These are phyloP conservation scores for Alternaria sp. DNA, from an alignment of 2,329 filamentous ascomycete genomes.

Conservation along the genomic window DNA sequence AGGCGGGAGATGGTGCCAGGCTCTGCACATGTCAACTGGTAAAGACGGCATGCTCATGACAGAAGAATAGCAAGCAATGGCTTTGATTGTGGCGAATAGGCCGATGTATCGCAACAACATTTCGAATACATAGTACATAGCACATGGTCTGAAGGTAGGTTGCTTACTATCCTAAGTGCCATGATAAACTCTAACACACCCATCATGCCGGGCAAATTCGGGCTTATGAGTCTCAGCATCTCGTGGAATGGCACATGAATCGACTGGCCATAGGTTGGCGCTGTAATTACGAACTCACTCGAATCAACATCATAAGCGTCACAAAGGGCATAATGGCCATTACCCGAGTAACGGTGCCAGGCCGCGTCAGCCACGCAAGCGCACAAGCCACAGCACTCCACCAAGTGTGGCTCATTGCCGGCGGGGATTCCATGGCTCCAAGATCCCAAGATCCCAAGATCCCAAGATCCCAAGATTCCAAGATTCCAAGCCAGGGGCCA, in stretches of 20 bases:
- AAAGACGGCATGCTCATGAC: neutral
- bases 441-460: too few relatives aligned
- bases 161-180: neutral
- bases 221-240: neutral
- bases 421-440: neutral
- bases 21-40: constrained; percentile 5
- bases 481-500: constrained; percentile 13
- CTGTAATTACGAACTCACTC: neutral
- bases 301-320: neutral
- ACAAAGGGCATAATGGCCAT: constrained; percentile 2
- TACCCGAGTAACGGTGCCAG: neutral
- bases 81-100: neutral
- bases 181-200: constrained; percentile 4
- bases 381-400: constrained; percentile 15
- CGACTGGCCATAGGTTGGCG: neutral
- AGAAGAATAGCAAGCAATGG: neutral
- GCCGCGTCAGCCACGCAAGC: constrained; percentile 10
- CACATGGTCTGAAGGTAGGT: neutral
- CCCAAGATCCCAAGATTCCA: neutral
- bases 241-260: neutral
- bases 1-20: neutral
- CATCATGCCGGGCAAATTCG: neutral
- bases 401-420: constrained; percentile 17
- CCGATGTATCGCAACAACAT: neutral
- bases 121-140: neutral